Evolutionary conservation across 1,284 basidiomycete species (phyloP).

Genomic region (Ustilago trichophora): DNA sequence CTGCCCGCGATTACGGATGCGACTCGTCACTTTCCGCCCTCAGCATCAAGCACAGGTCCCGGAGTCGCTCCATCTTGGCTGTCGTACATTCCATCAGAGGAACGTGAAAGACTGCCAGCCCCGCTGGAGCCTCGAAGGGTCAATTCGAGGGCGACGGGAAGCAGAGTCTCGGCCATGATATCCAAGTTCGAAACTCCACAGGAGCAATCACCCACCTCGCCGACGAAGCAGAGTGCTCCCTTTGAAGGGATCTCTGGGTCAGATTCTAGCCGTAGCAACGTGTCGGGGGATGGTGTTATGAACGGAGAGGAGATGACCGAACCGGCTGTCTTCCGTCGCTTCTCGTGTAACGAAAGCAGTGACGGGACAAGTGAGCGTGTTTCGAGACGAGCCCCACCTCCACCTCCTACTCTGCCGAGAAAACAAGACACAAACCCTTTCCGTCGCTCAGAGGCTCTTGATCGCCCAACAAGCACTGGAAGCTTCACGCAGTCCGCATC

Average conservation of each 20-base stretch:
- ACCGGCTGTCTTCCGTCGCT: slow-evolving; percentile 21
- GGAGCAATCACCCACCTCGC: slow-evolving; percentile 5
- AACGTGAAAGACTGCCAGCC: slow-evolving; percentile 26
- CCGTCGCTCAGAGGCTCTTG: background rate
- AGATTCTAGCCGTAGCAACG: slow-evolving; percentile 5
- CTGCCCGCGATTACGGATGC: slow-evolving; percentile 58
- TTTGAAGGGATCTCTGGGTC: background rate
- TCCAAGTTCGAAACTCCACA: slow-evolving; percentile 28
- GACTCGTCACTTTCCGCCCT: slow-evolving; percentile 57
- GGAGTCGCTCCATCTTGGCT: slow-evolving; percentile 39
- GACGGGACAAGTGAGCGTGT: background rate
- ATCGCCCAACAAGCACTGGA: background rate
- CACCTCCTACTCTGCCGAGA: slow-evolving; percentile 15
- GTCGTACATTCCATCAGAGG: slow-evolving; percentile 40
- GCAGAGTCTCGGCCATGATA: slow-evolving; percentile 46
- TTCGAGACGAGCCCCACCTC: slow-evolving; percentile 21
- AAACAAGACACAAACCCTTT: slow-evolving; percentile 7
- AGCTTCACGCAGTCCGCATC: slow-evolving; percentile 2
- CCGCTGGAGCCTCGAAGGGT: slow-evolving; percentile 32
- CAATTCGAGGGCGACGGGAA: slow-evolving; percentile 11
- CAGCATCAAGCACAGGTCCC: slow-evolving; percentile 19
- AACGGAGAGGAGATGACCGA: background rate
- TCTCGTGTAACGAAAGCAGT: slow-evolving; percentile 3
- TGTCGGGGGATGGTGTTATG: background rate
- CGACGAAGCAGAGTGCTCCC: background rate